Percentiles rank a stretch among this genome's conserved stretches.
Evolutionary conservation across 805 yeast genomes (phyloP).

Genomic region (Suhomyces prunicola): DNA sequence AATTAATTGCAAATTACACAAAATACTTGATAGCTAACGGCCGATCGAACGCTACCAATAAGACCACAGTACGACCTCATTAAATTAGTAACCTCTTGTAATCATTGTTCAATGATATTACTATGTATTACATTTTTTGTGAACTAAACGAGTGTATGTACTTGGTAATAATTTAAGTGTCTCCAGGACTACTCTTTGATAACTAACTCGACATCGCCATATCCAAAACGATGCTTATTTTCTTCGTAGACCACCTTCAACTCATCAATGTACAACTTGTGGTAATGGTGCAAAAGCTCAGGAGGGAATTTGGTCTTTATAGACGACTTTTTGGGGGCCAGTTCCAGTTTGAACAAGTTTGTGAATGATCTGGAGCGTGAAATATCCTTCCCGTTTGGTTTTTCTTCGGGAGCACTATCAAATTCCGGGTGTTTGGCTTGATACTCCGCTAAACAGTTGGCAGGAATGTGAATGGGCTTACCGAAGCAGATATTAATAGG

Average conservation of each 20-base stretch:
- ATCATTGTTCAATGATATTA: no score
- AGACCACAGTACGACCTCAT: no score
- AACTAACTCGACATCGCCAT: conserved; percentile 46
- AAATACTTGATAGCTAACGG: background rate
- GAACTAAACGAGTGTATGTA: background rate
- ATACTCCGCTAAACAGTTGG: conserved; percentile 30
- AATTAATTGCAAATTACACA: background rate
- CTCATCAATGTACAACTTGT: conserved; percentile 63
- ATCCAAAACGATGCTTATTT: conserved; percentile 55
- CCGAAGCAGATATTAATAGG: conserved; percentile 78
- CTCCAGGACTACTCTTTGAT: conserved; percentile 37
- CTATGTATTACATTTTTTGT: no score
- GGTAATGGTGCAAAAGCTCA: conserved; percentile 62
- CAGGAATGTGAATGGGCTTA: conserved; percentile 58
- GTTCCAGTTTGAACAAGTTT: conserved; percentile 24
- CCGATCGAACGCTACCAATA: no score
- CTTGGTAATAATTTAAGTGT: background rate
- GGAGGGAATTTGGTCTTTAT: conserved; percentile 33
- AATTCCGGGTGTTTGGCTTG: conserved; percentile 29
- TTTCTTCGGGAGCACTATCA: conserved; percentile 8
- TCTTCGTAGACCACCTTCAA: conserved; percentile 62
- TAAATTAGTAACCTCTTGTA: no score
- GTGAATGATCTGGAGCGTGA: conserved; percentile 24
- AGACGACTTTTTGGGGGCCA: conserved; percentile 11
- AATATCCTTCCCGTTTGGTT: conserved; percentile 32